phyloP scores from a whole-genome alignment of 1,139 yeast genomes.

The Blastobotrys buckinghamii region DNA sequence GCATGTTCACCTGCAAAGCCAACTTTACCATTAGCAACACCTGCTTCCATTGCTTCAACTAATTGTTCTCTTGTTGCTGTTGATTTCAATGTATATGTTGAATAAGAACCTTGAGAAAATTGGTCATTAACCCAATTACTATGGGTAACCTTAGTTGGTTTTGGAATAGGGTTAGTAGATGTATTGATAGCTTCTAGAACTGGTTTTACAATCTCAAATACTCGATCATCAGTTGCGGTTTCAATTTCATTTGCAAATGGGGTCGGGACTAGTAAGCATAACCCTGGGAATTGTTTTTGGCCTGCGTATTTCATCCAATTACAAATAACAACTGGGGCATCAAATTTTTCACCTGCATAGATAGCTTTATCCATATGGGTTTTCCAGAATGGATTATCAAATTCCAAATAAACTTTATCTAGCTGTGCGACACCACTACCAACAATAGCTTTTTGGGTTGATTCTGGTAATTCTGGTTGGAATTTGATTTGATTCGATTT shows the following conservation, averaged over 20 bases:
- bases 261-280: constrained; percentile 24
- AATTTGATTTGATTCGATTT: constrained; percentile 48
- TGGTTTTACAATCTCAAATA: constrained; percentile 18
- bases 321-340: constrained; percentile 20
- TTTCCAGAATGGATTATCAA: constrained; percentile 60
- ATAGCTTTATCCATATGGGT: constrained; percentile 35
- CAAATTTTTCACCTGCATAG: constrained; percentile 40
- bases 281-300: constrained; percentile 39
- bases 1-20: constrained; percentile 89
- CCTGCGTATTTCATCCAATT: constrained; percentile 23
- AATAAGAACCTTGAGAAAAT: constrained; percentile 66
- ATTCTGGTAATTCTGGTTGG: constrained; percentile 39
- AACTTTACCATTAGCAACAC: constrained; percentile 39
- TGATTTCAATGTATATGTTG: constrained; percentile 60
- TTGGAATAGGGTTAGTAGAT: constrained; percentile 29
- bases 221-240: constrained; percentile 29
- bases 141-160: constrained; percentile 51
- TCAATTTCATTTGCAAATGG: constrained; percentile 46
- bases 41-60: constrained; percentile 50
- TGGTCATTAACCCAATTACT: constrained; percentile 69
- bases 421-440: constrained; percentile 61
- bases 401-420: constrained; percentile 79
- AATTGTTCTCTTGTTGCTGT: constrained; percentile 49
- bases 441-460: constrained; percentile 42
- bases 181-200: constrained; percentile 21